phyloP scores from a whole-genome alignment of 2,329 filamentous ascomycete species.

The Claviceps monticola region DNA sequence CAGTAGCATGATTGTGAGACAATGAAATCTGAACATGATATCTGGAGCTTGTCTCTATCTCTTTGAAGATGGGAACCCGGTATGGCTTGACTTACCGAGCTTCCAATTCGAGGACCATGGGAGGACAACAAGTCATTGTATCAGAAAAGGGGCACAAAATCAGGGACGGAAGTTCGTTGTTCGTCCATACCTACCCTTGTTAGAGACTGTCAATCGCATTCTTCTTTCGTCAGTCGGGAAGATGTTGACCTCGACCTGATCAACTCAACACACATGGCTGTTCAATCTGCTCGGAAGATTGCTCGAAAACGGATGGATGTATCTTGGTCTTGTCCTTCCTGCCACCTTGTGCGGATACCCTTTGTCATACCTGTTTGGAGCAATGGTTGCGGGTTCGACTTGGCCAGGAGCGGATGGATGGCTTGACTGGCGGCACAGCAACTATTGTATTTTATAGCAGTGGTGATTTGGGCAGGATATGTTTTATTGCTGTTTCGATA shows the following conservation, averaged over 20 bases:
- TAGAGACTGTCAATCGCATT: constrained; percentile 4
- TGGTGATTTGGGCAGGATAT: constrained; percentile 19
- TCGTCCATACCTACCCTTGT: background rate
- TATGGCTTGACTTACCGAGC: background rate
- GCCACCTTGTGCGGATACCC: constrained; percentile 15
- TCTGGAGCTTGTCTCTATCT: background rate
- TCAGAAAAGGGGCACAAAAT: background rate
- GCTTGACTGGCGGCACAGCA: constrained; percentile 17
- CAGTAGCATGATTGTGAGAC: constrained; percentile 3
- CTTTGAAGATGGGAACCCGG: background rate
- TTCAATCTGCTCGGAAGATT: constrained; percentile 10
- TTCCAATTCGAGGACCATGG: background rate
- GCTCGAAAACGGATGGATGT: constrained; percentile 5
- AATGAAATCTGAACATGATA: background rate
- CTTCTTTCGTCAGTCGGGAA: constrained; percentile 7
- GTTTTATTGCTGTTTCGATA: constrained; percentile 18
- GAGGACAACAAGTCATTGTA: background rate
- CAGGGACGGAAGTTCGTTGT: background rate
- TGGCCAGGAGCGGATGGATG: constrained; percentile 20
- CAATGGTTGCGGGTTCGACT: constrained; percentile 17
- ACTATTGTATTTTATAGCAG: constrained; percentile 29
- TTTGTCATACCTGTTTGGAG: constrained; percentile 17
- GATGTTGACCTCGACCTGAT: constrained; percentile 2
- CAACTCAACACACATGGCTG: constrained; percentile 8
- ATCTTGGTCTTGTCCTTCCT: constrained; percentile 11